Evolutionary conservation across 169 alveolate species (phyloP).

Genomic region (Cyclospora cayetanensis): DNA sequence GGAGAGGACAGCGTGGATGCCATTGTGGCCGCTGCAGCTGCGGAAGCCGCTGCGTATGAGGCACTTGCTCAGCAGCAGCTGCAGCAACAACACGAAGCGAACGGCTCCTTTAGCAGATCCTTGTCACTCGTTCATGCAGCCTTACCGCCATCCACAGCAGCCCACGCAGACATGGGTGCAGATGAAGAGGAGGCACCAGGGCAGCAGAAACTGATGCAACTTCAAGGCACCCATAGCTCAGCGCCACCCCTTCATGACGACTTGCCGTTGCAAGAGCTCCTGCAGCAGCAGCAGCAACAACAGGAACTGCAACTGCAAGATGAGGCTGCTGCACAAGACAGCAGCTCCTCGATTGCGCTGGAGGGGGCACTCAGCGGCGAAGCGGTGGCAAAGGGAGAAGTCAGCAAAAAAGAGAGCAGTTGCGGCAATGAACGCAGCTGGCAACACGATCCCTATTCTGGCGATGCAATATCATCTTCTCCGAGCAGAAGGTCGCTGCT

Average conservation of each 20-base stretch:
- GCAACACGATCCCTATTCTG: no score
- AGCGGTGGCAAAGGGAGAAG: background rate
- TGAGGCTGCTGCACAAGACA: background rate
- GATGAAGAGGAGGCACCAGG: conserved; percentile 11
- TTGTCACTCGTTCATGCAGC: background rate
- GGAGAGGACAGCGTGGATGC: conserved; percentile 24
- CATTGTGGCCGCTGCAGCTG: background rate
- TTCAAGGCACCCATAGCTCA: background rate
- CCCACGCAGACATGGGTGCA: background rate
- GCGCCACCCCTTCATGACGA: background rate
- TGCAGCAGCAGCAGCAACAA: background rate
- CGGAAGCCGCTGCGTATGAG: background rate
- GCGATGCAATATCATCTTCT: no score
- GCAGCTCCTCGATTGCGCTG: background rate
- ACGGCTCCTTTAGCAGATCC: background rate
- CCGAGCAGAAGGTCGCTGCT: no score
- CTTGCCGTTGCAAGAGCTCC: background rate
- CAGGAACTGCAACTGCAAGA: background rate
- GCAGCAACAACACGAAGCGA: background rate
- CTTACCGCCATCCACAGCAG: background rate
- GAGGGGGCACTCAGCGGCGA: background rate
- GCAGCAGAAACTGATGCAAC: background rate
- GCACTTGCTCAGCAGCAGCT: conserved; percentile 43
- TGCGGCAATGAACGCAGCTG: no score
- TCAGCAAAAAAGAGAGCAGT: background rate